Evolutionary conservation across 345 rosid genomes (phyloP), one percentile per base, ranked within the genome.

Genomic region (Populus deltoides): DNA sequence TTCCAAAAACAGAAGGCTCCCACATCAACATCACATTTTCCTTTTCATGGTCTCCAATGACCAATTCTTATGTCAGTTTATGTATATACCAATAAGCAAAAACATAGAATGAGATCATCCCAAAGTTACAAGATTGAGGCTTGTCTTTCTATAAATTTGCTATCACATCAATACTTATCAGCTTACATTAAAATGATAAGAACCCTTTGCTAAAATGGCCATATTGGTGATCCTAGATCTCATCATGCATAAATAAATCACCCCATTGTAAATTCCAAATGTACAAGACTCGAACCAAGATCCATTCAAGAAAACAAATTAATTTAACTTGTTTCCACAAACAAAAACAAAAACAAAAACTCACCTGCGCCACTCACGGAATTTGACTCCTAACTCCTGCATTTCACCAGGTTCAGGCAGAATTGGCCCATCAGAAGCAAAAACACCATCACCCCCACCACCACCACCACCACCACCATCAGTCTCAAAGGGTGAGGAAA

Each of bases 311-410:
- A 20, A 17, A 53, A 20, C 3, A 1, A 38, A 68, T 0, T 5
- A 38, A 68, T 0, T 5, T 16, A 18, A 68, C 5, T 5, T 8
- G 20, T 17, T 35, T 22, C 22, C 16, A 57, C 29, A 38, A 47
- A 29, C 15, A 20, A 11, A 22, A 47, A 29, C 15, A 20, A 11
- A 22, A 47, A 17, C 15, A 47, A 39, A 66, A 43, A 45, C 75
- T 69, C 35, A 80, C 84, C 77, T 66, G 73, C 85, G 81, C 85
- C 85, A 82, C 43, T 82, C 77, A n/a, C 85, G 79, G 7, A 76
- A 65, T 20, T 75, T 62, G 12, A 57, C 18, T 1, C 79, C 79
- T 39, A 78, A 78, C 67, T 82, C 85, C 66, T 25, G 71, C 85
- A 82, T 82, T 76, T 74, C 31, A 43, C 16, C 45, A 1, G 81